Evolutionary conservation across 257 asterid species (phyloP), one percentile per base, ranked within the genome.

Genomic region (Marsdenia floribunda): DNA sequence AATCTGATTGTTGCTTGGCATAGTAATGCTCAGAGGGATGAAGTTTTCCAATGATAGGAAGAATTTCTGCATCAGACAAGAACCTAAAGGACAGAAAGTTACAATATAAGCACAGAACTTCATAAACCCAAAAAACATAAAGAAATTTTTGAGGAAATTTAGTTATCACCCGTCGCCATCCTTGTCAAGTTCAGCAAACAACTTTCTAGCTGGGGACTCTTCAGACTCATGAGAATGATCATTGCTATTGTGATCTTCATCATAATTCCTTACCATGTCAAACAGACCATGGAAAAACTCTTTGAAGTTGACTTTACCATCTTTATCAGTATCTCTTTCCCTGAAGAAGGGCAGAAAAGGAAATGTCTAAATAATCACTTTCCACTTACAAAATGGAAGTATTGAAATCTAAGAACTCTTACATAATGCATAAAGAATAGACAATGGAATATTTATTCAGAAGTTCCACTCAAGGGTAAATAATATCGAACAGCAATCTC

Each of bases 261-360:
- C 96, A 75, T 84, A 90, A 77, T 83, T 86, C 82, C 96, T 90
- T 59, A 92, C 86, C 74, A 87, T 73, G 89, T 94, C 96, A 86
- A 80, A 94, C 70, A 92, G 89, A 70, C 97, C 97, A 15, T 89
- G 97, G 83, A 89, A 92, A 86, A 94, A 92, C 86, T 94, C 99
- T 73, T 85, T 83, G 88, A 89, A 94, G 86, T 80, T 87, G 72
- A 92, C 80, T 79, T 89, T 94, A 44, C 97, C 96, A 84, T 94
- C 97, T 87, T 49, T 86, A 80, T 94, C 91, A 47, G 87, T 85
- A 85, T 94, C 99, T 82, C 97, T 83, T 82, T 94, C 99, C 84
- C 99, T 92, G 86, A 76, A 69, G 70, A 57, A 11, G 64, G 47
- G 75, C 72, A 65, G 77, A 40, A 33, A 60, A 64, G 52, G 54